Conservation (phyloP, 257 asterid species). For the Solanum chmielewskii region DNA sequence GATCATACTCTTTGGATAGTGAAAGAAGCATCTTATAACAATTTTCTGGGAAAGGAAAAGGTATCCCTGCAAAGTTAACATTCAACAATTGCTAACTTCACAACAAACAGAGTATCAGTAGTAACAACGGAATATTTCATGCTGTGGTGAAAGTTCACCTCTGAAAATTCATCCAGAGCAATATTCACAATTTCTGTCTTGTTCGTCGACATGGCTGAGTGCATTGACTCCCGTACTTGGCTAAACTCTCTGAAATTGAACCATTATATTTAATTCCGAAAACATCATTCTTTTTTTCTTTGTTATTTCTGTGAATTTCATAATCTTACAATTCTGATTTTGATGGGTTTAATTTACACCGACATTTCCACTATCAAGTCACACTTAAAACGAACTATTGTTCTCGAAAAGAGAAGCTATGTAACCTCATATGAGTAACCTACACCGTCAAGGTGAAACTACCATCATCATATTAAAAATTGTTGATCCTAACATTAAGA, state of each 20-base stretch:
- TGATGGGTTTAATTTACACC: not conserved
- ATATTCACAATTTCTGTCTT: conserved; percentile 75
- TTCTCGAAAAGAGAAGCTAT: not conserved
- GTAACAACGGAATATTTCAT: not conserved
- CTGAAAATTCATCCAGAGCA: conserved; percentile 64
- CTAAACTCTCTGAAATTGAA: conserved; percentile 39
- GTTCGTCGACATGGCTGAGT: conserved; percentile 60
- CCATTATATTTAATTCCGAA: not conserved
- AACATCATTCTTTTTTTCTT: not conserved
- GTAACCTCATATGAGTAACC: not conserved
- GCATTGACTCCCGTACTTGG: conserved; percentile 56
- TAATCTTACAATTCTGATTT: not conserved
- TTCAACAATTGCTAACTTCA: not conserved
- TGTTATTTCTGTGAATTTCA: not conserved
- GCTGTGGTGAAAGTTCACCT: conserved; percentile 25
- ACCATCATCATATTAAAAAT: not conserved
- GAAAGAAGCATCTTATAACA: conserved; percentile 44
- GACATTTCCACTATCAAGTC: not conserved
- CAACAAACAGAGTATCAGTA: not conserved
- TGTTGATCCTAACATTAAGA: not conserved
- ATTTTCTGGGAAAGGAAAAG: conserved; percentile 47
- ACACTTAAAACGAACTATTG: not conserved
- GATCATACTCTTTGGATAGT: conserved; percentile 77
- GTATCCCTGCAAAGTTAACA: conserved; percentile 49
- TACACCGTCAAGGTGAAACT: not conserved